Evolutionary conservation across 1,284 basidiomycete genomes (phyloP).

Genomic region (Cutaneotrichosporon cyanovorans): DNA sequence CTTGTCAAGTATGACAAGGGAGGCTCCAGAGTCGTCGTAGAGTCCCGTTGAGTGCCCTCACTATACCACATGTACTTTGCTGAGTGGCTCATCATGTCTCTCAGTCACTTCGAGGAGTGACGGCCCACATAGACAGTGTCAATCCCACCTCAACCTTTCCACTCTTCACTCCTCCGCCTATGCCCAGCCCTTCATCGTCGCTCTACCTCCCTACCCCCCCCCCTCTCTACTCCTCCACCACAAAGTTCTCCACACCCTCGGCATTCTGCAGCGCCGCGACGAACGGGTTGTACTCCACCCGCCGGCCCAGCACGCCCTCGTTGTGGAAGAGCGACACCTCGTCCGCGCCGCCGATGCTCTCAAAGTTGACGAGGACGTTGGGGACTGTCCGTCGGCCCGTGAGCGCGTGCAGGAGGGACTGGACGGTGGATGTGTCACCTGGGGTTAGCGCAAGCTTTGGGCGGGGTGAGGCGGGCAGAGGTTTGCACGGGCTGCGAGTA

Average conservation of each 20-base stretch:
- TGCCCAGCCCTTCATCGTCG: too few species aligned
- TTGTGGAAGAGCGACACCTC: slow-evolving; percentile 39
- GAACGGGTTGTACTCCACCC: neutral
- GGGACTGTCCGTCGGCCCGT: slow-evolving; percentile 46
- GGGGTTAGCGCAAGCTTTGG: neutral
- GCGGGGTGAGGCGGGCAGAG: neutral
- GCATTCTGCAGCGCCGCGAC: neutral
- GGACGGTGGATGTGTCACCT: slow-evolving; percentile 39
- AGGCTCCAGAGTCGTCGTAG: too few species aligned
- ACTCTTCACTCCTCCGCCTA: too few species aligned
- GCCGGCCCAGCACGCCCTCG: slow-evolving; percentile 35
- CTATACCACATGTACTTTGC: too few species aligned
- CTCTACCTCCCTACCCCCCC: neutral
- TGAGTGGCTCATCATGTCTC: too few species aligned
- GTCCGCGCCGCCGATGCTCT: slow-evolving; percentile 43
- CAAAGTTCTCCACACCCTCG: neutral
- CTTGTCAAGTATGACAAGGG: too few species aligned
- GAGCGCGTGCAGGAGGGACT: slow-evolving; percentile 34
- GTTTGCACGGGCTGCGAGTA: neutral
- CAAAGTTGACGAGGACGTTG: slow-evolving; percentile 43
- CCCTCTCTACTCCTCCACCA: neutral
- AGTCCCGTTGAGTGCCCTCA: too few species aligned
- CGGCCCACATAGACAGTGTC: too few species aligned
- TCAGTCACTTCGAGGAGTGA: too few species aligned
- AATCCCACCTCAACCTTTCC: too few species aligned